phyloP scores from a whole-genome alignment of 139 green algal species.

The Ettlia oleoabundans region DNA sequence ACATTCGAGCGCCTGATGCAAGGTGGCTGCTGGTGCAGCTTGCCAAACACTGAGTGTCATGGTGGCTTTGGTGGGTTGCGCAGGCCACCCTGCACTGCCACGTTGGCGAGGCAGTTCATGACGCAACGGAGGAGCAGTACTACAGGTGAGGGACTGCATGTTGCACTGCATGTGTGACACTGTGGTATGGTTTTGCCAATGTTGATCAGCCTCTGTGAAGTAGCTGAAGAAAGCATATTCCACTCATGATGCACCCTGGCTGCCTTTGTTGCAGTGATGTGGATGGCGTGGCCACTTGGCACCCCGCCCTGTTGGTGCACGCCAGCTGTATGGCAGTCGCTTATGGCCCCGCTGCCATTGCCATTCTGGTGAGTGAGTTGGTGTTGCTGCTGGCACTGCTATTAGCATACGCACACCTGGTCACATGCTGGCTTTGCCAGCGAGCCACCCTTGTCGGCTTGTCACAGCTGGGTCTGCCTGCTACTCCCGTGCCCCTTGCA shows the following conservation, averaged over 20 bases:
- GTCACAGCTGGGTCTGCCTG: background rate
- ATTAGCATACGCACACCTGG: background rate
- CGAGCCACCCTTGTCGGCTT: background rate
- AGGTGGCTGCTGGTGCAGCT: background rate
- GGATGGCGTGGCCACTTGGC: constrained; percentile 27
- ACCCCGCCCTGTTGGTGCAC: background rate
- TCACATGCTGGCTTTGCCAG: background rate
- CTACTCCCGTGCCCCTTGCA: too few relatives aligned
- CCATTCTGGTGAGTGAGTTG: constrained; percentile 28
- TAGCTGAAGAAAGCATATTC: too few relatives aligned
- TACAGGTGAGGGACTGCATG: too few relatives aligned
- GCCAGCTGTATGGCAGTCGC: constrained; percentile 18
- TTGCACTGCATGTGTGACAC: too few relatives aligned
- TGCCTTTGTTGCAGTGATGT: too few relatives aligned
- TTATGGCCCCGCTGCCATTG: constrained; percentile 29
- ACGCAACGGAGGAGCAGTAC: background rate
- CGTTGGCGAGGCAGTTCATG: background rate
- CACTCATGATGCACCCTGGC: too few relatives aligned
- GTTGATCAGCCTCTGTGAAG: too few relatives aligned
- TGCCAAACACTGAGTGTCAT: background rate
- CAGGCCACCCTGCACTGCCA: constrained; percentile 41
- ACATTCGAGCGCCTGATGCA: too few relatives aligned
- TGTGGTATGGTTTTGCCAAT: too few relatives aligned
- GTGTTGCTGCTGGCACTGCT: background rate
- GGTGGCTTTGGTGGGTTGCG: background rate